Evolutionary conservation across 2,329 filamentous ascomycete genomes (phyloP).

Genomic region (Nemania serpens): DNA sequence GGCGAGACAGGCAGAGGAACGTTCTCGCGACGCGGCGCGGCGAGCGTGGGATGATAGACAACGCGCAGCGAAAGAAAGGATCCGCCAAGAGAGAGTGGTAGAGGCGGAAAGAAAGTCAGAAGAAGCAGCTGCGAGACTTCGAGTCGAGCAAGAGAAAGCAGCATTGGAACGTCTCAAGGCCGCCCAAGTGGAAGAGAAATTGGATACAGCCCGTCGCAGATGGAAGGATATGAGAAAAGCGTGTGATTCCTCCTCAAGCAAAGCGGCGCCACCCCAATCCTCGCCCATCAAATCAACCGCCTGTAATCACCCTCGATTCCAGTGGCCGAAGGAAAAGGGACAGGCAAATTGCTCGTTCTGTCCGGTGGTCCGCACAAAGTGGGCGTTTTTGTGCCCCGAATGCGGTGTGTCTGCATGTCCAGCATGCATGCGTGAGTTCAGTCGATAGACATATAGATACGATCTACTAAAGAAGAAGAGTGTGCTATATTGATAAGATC

Average conservation of each 20-base stretch:
- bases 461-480: too few relatives aligned
- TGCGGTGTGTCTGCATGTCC: background rate
- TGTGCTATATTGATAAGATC: too few relatives aligned
- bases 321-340: background rate
- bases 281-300: background rate
- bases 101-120: background rate
- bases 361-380: background rate
- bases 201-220: background rate
- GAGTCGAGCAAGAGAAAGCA: background rate
- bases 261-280: background rate
- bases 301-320: background rate
- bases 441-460: too few relatives aligned
- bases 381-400: background rate
- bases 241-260: background rate
- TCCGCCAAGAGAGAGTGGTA: background rate
- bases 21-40: background rate
- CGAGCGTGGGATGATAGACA: background rate
- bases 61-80: background rate
- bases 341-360: background rate
- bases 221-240: background rate
- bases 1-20: background rate
- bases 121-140: background rate
- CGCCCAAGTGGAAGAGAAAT: background rate
- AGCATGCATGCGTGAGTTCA: background rate
- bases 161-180: background rate